These are phyloP conservation scores for Dryas drummondii DNA, from an alignment of 306 rosid genomes.

Conservation along the genomic window DNA sequence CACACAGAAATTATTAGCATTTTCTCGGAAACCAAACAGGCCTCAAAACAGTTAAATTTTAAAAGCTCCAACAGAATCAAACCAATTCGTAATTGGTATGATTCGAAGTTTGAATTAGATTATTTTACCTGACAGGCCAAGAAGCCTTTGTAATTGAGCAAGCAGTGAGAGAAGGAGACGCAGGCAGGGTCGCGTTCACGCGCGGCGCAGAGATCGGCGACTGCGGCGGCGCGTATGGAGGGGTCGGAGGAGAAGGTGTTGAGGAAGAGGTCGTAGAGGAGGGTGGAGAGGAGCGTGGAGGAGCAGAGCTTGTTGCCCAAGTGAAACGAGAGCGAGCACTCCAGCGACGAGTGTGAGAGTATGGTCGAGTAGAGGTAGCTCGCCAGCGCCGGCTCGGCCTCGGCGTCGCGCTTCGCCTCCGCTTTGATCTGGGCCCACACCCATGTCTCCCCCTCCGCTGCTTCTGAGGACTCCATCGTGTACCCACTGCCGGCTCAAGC, in stretches of 20 bases:
- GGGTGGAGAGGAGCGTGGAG: constrained; percentile 86
- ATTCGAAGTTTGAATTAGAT: not conserved
- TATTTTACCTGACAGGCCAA: constrained; percentile 77
- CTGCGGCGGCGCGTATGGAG: constrained; percentile 60
- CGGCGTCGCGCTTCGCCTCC: constrained; percentile 90
- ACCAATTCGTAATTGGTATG: not conserved
- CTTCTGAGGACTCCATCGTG: constrained; percentile 11
- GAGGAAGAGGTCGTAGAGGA: constrained; percentile 85
- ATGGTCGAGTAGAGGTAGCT: constrained; percentile 93
- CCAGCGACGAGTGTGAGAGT: constrained; percentile 74
- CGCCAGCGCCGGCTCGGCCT: constrained; percentile 88
- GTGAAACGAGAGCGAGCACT: constrained; percentile 78
- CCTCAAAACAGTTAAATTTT: no score
- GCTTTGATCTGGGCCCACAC: constrained; percentile 75
- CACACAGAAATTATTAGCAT: not conserved
- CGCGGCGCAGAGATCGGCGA: constrained; percentile 80
- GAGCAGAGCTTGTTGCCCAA: constrained; percentile 92
- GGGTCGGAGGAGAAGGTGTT: constrained; percentile 66
- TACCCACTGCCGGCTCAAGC: constrained; percentile 39
- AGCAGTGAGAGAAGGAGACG: constrained; percentile 82
- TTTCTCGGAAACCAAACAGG: not conserved
- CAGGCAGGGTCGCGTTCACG: constrained; percentile 85
- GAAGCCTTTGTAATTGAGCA: constrained; percentile 92
- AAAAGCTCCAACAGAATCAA: no score
- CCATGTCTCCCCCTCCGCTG: constrained; percentile 52